Evolutionary conservation across 352 stramenopile species (phyloP).

Genomic region (Globisporangium middletonii): DNA sequence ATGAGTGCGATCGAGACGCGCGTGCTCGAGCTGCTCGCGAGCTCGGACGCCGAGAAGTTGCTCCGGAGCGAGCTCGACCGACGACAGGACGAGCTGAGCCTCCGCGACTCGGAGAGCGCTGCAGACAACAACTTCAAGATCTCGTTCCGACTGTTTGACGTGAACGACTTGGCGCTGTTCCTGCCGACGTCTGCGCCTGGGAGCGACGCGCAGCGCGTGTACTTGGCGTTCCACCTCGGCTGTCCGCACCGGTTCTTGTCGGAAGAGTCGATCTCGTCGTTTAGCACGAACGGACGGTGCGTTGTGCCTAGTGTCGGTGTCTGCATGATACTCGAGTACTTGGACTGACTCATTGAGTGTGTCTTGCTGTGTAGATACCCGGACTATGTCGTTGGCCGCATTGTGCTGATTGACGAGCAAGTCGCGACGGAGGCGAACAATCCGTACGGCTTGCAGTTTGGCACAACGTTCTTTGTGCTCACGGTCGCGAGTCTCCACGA

Average conservation of each 20-base stretch:
- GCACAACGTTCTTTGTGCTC: conserved; percentile 84
- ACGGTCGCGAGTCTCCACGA: conserved; percentile 81
- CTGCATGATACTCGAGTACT: neutral
- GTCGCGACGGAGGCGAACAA: conserved; percentile 76
- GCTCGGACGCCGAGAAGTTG: conserved; percentile 55
- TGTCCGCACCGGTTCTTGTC: conserved; percentile 84
- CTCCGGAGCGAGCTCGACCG: conserved; percentile 50
- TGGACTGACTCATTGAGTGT: neutral
- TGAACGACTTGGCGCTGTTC: conserved; percentile 81
- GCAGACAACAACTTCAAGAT: conserved; percentile 76
- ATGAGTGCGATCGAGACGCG: conserved; percentile 47
- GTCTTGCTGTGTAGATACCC: conserved; percentile 54
- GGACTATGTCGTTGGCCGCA: conserved; percentile 83
- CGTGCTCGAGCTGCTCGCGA: conserved; percentile 50
- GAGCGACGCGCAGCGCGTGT: conserved; percentile 71
- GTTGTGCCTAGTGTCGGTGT: neutral
- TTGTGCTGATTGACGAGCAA: conserved; percentile 86
- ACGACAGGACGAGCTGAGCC: conserved; percentile 50
- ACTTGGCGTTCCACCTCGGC: conserved; percentile 81
- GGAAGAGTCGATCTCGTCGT: conserved; percentile 85
- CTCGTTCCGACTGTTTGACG: conserved; percentile 77
- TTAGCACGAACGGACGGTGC: conserved; percentile 75
- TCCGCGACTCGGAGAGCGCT: conserved; percentile 56
- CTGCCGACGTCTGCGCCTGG: conserved; percentile 75
- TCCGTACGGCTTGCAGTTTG: conserved; percentile 67